Evolutionary conservation across 1,284 basidiomycete genomes (phyloP).

Genomic region (Earliella scabrosa): DNA sequence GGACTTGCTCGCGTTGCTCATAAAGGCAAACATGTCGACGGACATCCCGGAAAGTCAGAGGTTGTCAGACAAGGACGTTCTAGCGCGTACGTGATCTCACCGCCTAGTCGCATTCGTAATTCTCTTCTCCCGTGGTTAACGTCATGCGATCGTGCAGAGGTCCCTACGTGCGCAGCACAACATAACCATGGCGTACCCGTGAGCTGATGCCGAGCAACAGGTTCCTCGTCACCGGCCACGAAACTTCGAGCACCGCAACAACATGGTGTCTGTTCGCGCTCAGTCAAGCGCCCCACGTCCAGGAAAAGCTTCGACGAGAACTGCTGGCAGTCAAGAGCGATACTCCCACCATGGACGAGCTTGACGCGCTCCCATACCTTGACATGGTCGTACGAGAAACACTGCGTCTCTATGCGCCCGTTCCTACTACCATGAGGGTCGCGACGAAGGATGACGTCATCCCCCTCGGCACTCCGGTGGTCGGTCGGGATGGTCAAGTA

Average conservation of each 20-base stretch:
- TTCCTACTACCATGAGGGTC: constrained; percentile 57
- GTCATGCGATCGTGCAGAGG: constrained; percentile 5
- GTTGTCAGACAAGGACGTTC: constrained; percentile 57
- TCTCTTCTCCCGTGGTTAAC: neutral
- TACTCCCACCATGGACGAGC: constrained; percentile 56
- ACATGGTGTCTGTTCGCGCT: constrained; percentile 73
- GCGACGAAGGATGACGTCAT: constrained; percentile 53
- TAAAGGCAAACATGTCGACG: constrained; percentile 52
- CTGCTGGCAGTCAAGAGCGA: constrained; percentile 44
- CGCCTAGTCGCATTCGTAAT: constrained; percentile 19
- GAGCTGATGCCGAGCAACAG: constrained; percentile 3
- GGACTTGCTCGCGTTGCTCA: constrained; percentile 35
- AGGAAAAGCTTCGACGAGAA: constrained; percentile 63
- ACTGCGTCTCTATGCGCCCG: constrained; percentile 68
- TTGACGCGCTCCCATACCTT: constrained; percentile 62
- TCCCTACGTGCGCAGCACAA: constrained; percentile 24
- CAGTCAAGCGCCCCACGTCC: constrained; percentile 43
- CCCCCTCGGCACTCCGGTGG: constrained; percentile 36
- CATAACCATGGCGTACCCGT: neutral
- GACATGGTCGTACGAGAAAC: constrained; percentile 73
- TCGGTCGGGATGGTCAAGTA: constrained; percentile 34
- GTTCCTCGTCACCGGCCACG: constrained; percentile 75
- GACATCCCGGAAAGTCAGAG: constrained; percentile 48
- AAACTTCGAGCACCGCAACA: constrained; percentile 56
- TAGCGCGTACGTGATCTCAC: constrained; percentile 49